Base-by-base conservation (phyloP, 2,329 filamentous ascomycete species). In the Alternaria gaisen region DNA sequence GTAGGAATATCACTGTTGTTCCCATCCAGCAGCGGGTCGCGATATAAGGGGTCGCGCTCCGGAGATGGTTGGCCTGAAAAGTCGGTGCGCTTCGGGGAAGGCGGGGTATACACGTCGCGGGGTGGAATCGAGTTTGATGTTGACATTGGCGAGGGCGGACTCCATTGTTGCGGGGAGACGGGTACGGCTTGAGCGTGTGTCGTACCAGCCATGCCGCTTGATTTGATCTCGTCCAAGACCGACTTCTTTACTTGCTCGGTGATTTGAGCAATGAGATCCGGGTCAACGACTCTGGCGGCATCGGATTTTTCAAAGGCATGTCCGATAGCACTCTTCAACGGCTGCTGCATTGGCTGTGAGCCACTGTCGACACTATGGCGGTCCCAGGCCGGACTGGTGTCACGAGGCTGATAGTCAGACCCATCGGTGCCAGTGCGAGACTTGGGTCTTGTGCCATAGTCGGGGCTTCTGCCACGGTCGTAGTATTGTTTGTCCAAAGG, bases 191-290 rank as follows among this genome's bases (percentile, higher is more conserved):
- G 73, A 47, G 70, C 56, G 41, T 76, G 68, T 41, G 71, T 65
- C 41, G 72, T 58, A 66, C 66, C 69, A 53, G 66, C 68, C 22
- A 73, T 68, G 11, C 66, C 72, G 46, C 80, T 80, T 56, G 81
- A 78, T 68, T 84, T 87, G 66, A 88, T 80, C 52, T 76, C 77
- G 53, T 80, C 74, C 36, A 81, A 69, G 50, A 81, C 78, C 65
- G 77, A 78, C 62, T 74, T 80, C 68, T 82, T 82, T 34, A 84
- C 82, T 59, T 88, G 85, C 72, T 87, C 85, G 48, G 87, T 88
- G 66, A 90, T 87, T 62, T 87, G 84, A 48, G 86, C 84, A 52
- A 90, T 83, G 22, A 90, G 79, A 8, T 87, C 85, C 2, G 87
- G 87, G 53, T 88, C 84, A 12, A 90, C 78, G 40, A 83, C 81